Conservation (phyloP, 2,329 filamentous ascomycete genomes). For the Colletotrichum eleusines region DNA sequence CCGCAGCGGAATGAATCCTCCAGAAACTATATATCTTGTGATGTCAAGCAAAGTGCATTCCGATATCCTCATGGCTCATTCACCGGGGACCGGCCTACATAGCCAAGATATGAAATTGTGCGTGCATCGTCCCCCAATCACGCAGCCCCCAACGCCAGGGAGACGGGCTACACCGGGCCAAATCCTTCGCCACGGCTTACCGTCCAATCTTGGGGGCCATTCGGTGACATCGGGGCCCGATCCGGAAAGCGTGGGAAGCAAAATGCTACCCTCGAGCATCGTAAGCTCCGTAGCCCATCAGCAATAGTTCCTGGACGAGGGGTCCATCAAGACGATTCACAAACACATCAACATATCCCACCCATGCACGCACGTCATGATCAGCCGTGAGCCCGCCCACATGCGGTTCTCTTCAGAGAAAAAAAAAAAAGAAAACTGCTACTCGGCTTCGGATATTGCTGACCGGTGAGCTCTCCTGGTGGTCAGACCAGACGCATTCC, state of each 20-base stretch:
- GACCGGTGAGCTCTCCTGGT: not conserved
- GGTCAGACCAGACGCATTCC: slow-evolving; percentile 7
- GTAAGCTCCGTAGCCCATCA: not conserved
- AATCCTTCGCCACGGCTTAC: not conserved
- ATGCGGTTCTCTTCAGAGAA: not conserved
- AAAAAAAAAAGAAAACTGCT: not conserved
- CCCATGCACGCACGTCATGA: not conserved
- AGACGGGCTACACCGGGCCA: not conserved
- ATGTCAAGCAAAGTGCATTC: not conserved
- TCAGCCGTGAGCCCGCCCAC: not conserved
- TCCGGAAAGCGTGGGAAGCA: not conserved
- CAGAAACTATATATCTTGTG: not conserved
- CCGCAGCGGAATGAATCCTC: not conserved
- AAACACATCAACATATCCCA: too few species aligned
- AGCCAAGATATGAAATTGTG: not conserved
- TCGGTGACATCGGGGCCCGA: not conserved
- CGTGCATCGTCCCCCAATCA: not conserved
- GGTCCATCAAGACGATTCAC: too few species aligned
- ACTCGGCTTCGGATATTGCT: not conserved
- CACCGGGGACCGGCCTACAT: not conserved
- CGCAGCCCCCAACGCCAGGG: not conserved
- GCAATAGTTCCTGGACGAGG: too few species aligned
- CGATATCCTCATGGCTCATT: too few species aligned
- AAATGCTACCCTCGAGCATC: not conserved
- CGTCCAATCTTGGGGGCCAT: not conserved